Evolutionary conservation across 2,329 filamentous ascomycete species (phyloP), one percentile per base, ranked within the genome.

Genomic region (Hymenoscyphus linearis): DNA sequence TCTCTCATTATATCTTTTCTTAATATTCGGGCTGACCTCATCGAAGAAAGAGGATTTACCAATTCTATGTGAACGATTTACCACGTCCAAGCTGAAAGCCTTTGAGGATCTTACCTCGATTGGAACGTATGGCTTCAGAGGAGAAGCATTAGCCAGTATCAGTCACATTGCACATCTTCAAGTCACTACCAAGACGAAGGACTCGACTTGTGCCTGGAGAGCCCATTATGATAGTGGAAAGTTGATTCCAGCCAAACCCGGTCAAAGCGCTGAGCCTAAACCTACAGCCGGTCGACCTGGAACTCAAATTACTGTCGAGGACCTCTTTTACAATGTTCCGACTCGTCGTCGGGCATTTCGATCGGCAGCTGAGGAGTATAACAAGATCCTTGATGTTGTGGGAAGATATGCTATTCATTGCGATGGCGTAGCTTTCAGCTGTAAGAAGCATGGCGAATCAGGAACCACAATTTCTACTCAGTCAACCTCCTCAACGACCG

Each of bases 131-230:
- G 95, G 95, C n/a, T 99, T 99, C 72, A 89, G 95, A 58, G 95
- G 95, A 60, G 95, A 99, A 76, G 95, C 95, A 3, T 78, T 99
- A 59, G 95, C 95, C 14, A 98, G 95, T 76, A 99, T 99, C 74
- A 98, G 93, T 72, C 95, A 99, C 73, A 97, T 99, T 69, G 93
- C 96, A 36, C 96, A 99, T 77, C 81, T 99, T 25, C 91, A 88
- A 3, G 91, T 99, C 52, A 98, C 93, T 1, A 99, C 96, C 7
- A 96, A 92, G 74, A 98, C 93, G 1, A 88, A 89, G 62, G 87
- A 91, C 52, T 96, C 93, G 0, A 87, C 85, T 67, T 90, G 91
- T 75, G 95, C 95, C 16, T 99, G 90, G 90, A 87, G 90, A 72
- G 93, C 93, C 25, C 86, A 90, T 67, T 99, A 96, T 72, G 85